Evolutionary conservation across 805 yeast species (phyloP), one percentile per base, ranked within the genome.

Genomic region (Myxozyma monticola): DNA sequence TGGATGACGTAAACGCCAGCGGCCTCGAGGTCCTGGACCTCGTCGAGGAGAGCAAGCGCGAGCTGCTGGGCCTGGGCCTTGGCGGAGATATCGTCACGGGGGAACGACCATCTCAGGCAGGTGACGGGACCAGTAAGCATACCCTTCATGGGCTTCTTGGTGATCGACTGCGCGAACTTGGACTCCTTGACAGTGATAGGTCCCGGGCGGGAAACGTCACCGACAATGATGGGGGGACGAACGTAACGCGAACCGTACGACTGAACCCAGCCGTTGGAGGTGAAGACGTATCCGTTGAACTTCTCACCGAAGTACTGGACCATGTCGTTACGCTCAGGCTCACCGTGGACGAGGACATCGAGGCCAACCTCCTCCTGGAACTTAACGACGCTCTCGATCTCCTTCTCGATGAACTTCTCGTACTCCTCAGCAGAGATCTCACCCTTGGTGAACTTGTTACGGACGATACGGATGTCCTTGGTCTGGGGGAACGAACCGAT

Each of bases 401-500:
- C 98, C 77, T 88, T 78, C 79, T 93, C 88, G 74, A 93, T 93
- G 83, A 93, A 93, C 71, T 82, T 75, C 76, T 93, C 96, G 79
- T 93, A 93, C 75, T 89, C 90, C 76, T 86, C 95, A 71, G 88
- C 84, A 69, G 97, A 74, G 70, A 93, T 84, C 68, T 88, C 85
- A 74, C 99, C 99, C 84, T 93, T 93, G 75, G 86, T 80, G 77
- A 86, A 89, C 79, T 91, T 93, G 85, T 91, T 89, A 83, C 99
- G 91, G 86, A 86, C 85, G 74, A 90, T 76, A 81, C 99, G 88
- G 77, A 93, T 93, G 74, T 93, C 99, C 81, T 89, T 88, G 74
- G 99, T 93, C 82, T 93, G 99, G 67, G 99, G 99, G 97, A 93
- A 93, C 61, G 99, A 93, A 76, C 99, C 99, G 74, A 93, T 93